Evolutionary conservation across 148 eudicot species (phyloP).

Genomic region (Camellia granthamiana): DNA sequence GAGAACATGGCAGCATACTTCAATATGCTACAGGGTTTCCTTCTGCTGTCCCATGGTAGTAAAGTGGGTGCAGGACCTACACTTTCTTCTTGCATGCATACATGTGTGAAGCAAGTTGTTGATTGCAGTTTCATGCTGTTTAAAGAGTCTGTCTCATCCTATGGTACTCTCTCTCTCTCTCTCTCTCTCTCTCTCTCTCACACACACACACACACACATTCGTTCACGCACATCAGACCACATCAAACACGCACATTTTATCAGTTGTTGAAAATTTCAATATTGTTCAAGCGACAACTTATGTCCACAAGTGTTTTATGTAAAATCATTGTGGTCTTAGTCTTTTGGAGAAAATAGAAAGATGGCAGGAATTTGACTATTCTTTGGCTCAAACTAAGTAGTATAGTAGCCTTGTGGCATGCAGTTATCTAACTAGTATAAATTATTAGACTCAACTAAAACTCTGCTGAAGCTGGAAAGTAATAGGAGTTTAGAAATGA

Average conservation of each 20-base stretch:
- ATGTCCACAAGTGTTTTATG: neutral
- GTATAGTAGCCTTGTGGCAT: neutral
- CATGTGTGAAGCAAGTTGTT: slow-evolving; percentile 67
- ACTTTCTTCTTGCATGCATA: slow-evolving; percentile 62
- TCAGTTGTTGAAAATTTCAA: neutral
- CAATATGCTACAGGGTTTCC: slow-evolving; percentile 80
- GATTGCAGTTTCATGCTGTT: slow-evolving; percentile 82
- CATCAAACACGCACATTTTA: neutral
- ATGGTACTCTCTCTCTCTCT: slow-evolving; percentile 50
- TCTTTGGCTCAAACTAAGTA: neutral
- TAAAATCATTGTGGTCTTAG: neutral
- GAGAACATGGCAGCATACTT: slow-evolving; percentile 84
- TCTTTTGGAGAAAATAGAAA: neutral
- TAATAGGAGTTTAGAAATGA: neutral
- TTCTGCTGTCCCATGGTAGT: slow-evolving; percentile 70
- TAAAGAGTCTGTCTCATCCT: slow-evolving; percentile 67
- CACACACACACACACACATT: neutral
- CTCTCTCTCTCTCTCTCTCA: slow-evolving; percentile 11
- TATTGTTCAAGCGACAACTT: neutral
- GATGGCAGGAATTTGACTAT: slow-evolving; percentile 3
- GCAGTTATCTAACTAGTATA: neutral
- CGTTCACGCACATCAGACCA: neutral
- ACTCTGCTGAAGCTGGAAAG: neutral
- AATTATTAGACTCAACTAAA: neutral
- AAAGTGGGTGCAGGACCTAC: slow-evolving; percentile 87